Percentiles rank a stretch among this genome's conserved stretches.
These are phyloP conservation scores for Colletotrichum sojae DNA, from an alignment of 2,329 filamentous ascomycete genomes.

Conservation along the genomic window DNA sequence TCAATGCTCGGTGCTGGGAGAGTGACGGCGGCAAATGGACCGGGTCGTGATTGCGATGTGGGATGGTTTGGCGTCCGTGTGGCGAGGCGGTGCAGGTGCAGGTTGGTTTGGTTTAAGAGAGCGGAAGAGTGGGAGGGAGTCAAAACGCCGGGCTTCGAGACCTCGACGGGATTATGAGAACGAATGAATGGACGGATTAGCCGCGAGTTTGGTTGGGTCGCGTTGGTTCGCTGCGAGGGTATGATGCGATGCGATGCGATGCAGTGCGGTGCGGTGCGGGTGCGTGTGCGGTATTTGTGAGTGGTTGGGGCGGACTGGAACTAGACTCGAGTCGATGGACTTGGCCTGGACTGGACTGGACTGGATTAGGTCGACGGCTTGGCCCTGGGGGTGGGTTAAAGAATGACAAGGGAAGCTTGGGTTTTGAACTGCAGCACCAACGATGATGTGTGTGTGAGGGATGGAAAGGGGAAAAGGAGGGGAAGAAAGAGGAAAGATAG, in stretches of 20 bases:
- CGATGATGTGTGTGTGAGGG: background rate
- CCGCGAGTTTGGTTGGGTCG: too few relatives aligned
- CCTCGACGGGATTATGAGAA: constrained; percentile 13
- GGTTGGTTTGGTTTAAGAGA: background rate
- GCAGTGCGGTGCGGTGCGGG: background rate
- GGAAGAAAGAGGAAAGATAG: background rate
- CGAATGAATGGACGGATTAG: background rate
- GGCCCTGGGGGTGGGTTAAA: constrained; percentile 5
- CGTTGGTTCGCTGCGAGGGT: too few relatives aligned
- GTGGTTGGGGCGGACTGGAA: background rate
- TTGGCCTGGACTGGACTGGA: background rate
- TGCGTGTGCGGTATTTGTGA: constrained; percentile 21
- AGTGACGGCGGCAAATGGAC: background rate
- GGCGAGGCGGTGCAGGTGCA: constrained; percentile 19
- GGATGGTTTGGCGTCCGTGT: constrained; percentile 11
- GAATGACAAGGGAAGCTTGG: constrained; percentile 19
- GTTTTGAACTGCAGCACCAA: background rate
- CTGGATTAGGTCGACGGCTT: constrained; percentile 18
- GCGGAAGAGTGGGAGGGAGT: constrained; percentile 20
- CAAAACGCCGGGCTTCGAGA: constrained; percentile 37
- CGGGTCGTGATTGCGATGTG: constrained; percentile 6
- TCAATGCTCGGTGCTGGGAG: background rate
- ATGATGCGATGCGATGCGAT: too few relatives aligned
- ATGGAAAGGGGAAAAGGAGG: constrained; percentile 14
- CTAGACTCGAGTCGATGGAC: constrained; percentile 2